phyloP scores from a whole-genome alignment of 768 basidiomycete species.

The Kwoniella dendrophila region DNA sequence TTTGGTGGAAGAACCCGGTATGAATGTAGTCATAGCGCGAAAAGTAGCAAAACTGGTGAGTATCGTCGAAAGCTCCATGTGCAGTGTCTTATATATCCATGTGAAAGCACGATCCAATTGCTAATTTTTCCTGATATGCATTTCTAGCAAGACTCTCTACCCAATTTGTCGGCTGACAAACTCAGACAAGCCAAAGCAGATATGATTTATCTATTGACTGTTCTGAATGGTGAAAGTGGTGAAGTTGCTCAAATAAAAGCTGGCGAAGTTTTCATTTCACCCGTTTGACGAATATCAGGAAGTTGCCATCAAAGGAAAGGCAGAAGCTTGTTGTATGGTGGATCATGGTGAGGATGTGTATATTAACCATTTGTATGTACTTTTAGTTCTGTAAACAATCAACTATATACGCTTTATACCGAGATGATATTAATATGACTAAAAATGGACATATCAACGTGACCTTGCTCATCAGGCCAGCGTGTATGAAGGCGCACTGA shows the following conservation, averaged over 20 bases:
- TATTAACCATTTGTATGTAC: too few relatives aligned
- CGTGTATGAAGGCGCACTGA: not conserved
- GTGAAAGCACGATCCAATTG: not conserved
- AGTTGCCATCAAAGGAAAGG: not conserved
- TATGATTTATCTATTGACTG: slow-evolving; percentile 19
- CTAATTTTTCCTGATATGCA: not conserved
- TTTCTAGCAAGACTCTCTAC: slow-evolving; percentile 23
- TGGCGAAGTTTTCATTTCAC: slow-evolving; percentile 9
- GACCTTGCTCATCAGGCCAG: not conserved
- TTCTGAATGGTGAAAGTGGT: slow-evolving; percentile 9
- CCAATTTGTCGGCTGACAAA: slow-evolving; percentile 5
- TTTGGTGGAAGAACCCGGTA: slow-evolving; percentile 19
- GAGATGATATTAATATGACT: not conserved
- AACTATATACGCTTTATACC: too few relatives aligned
- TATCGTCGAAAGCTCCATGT: not conserved
- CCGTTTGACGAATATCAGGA: too few relatives aligned
- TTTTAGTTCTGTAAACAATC: not conserved
- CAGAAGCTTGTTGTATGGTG: too few relatives aligned
- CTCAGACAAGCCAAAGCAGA: slow-evolving; percentile 28
- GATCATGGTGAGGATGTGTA: too few relatives aligned
- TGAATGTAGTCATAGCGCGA: slow-evolving; percentile 18
- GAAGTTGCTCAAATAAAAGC: slow-evolving; percentile 16
- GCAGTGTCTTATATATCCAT: not conserved
- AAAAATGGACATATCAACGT: not conserved
- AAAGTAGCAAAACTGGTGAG: slow-evolving; percentile 22